Evolutionary conservation across 2,329 filamentous ascomycete genomes (phyloP).

Genomic region (Chaetomiaceae sp.): DNA sequence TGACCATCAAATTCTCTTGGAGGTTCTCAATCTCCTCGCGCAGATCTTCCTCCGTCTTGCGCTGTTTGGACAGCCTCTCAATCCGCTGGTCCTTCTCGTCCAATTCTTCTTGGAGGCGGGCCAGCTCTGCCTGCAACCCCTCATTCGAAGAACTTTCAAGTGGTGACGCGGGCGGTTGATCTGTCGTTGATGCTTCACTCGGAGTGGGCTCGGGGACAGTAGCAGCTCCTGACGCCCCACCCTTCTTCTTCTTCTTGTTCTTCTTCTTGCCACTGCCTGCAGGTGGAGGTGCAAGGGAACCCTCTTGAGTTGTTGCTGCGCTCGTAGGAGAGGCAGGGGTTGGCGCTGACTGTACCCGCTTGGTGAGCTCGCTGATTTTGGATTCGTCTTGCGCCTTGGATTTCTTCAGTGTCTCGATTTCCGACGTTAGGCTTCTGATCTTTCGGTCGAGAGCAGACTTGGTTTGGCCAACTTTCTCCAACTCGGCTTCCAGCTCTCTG

Average conservation of each 20-base stretch:
- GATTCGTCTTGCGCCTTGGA: conserved; percentile 38
- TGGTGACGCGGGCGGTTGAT: conserved; percentile 33
- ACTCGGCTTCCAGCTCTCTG: conserved; percentile 39
- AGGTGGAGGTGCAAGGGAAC: conserved; percentile 18
- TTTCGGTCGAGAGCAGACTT: conserved; percentile 42
- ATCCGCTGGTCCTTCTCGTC: conserved; percentile 69
- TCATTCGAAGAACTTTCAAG: conserved; percentile 25
- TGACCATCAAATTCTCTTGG: conserved; percentile 70
- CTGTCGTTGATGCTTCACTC: conserved; percentile 33
- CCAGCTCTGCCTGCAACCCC: conserved; percentile 46
- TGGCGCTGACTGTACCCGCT: conserved; percentile 33
- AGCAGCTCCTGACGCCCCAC: conserved; percentile 42
- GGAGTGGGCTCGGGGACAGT: conserved; percentile 37
- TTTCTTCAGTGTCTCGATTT: conserved; percentile 40
- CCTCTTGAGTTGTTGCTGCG: conserved; percentile 23
- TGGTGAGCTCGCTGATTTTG: conserved; percentile 39
- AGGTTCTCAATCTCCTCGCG: conserved; percentile 82
- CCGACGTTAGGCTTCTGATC: conserved; percentile 42
- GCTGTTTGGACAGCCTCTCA: conserved; percentile 62
- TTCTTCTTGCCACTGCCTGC: conserved; percentile 54
- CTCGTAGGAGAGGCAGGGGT: conserved; percentile 25
- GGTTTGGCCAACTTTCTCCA: conserved; percentile 35
- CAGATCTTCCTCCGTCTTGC: conserved; percentile 72
- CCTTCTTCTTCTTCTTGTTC: conserved; percentile 89
- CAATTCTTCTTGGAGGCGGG: conserved; percentile 49